Percentiles rank a stretch among this genome's conserved stretches.
Evolutionary conservation across 2,329 filamentous ascomycete genomes (phyloP).

Genomic region (Epicoccum sorghinum): DNA sequence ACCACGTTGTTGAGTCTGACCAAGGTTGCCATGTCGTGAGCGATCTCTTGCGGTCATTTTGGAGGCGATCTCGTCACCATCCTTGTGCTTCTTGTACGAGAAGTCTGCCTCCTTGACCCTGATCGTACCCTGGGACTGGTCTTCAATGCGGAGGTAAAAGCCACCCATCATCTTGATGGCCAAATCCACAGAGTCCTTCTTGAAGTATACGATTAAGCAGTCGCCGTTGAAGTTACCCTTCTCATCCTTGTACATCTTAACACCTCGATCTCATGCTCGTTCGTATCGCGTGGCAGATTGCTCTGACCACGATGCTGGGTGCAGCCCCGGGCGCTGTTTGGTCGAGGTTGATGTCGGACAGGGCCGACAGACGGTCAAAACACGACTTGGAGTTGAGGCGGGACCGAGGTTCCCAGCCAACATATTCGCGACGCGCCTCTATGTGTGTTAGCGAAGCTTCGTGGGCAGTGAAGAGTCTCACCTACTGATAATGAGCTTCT

Average conservation of each 20-base stretch:
- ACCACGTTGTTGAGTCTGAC: no score
- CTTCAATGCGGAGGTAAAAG: conserved; percentile 75
- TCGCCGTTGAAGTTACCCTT: conserved; percentile 90
- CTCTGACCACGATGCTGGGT: conserved; percentile 52
- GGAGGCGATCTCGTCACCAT: conserved; percentile 57
- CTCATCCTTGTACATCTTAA: conserved; percentile 89
- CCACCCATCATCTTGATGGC: conserved; percentile 83
- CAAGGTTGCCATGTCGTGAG: no score
- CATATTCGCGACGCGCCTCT: no score
- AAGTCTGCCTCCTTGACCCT: conserved; percentile 83
- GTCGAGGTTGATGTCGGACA: no score
- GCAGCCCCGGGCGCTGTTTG: no score
- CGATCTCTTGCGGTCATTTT: conserved; percentile 57
- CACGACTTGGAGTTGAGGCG: no score
- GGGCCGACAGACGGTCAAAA: no score
- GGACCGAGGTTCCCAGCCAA: no score
- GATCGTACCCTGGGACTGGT: conserved; percentile 61
- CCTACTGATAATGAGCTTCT: no score
- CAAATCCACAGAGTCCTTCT: conserved; percentile 87
- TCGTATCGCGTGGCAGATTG: conserved; percentile 79
- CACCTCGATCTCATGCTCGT: conserved; percentile 78
- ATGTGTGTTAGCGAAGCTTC: no score
- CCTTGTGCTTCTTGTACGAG: conserved; percentile 88
- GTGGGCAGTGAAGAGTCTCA: no score
- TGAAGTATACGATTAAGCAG: conserved; percentile 91